A percentile compares a stretch with the other conserved stretches of the same genome.
Evolutionary conservation across 345 rosid genomes (phyloP).

Genomic region (Camelina sativa): DNA sequence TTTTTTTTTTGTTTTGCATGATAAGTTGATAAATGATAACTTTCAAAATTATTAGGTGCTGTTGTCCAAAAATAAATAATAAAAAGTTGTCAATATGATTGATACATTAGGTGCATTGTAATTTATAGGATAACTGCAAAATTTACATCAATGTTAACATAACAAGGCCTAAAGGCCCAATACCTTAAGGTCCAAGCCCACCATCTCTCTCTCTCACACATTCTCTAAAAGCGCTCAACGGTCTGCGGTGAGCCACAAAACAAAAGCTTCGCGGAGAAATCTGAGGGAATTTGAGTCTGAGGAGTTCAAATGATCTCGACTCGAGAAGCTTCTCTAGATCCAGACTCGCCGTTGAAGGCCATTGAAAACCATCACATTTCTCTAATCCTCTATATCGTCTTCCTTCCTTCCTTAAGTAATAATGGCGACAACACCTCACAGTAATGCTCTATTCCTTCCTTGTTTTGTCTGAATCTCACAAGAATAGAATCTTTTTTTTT

Average conservation of each 20-base stretch:
- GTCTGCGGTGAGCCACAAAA: conserved; percentile 6
- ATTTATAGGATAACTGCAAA: no score
- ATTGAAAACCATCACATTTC: conserved; percentile 32
- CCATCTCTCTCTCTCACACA: background rate
- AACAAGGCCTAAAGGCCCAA: no score
- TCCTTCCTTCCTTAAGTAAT: background rate
- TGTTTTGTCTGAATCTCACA: background rate
- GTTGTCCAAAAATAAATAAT: no score
- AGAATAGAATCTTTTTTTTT: conserved; percentile 18
- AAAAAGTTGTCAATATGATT: no score
- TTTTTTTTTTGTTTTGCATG: no score
- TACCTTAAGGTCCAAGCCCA: background rate
- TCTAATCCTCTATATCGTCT: background rate
- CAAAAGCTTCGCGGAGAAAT: conserved; percentile 12
- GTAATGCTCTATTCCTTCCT: background rate
- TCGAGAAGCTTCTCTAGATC: conserved; percentile 73
- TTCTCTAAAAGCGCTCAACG: background rate
- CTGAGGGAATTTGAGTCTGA: conserved; percentile 17
- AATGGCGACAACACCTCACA: conserved; percentile 46
- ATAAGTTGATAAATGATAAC: no score
- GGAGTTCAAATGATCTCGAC: background rate
- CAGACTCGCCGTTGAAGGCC: conserved; percentile 78
- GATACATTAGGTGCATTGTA: no score
- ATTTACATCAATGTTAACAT: no score
- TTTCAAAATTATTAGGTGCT: no score